phyloP scores from a whole-genome alignment of 768 basidiomycete species.

The Boletellus sp. region DNA sequence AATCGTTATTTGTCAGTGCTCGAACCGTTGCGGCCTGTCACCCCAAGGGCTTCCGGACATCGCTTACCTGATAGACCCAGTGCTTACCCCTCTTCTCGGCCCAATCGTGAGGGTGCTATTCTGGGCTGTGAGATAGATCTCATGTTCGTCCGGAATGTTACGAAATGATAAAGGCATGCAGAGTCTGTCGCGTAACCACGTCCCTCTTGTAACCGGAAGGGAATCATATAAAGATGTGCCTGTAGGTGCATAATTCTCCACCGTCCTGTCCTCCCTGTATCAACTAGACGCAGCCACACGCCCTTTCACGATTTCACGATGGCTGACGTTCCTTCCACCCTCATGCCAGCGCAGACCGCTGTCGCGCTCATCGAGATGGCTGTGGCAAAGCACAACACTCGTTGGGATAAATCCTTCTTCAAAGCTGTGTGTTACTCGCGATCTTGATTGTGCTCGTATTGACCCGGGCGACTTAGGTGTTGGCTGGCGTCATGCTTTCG shows the following conservation, averaged over 20 bases:
- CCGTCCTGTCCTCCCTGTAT: conserved; percentile 1
- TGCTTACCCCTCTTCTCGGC: not conserved
- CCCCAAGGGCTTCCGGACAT: not conserved
- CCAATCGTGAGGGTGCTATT: not conserved
- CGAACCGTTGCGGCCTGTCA: not conserved
- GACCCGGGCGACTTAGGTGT: conserved; percentile 40
- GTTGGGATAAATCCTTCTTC: conserved; percentile 56
- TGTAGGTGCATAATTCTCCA: not conserved
- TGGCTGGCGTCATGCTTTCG: conserved; percentile 70
- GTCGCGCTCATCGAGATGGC: conserved; percentile 52
- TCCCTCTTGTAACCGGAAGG: not conserved
- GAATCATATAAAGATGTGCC: conserved; percentile 18
- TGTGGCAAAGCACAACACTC: conserved; percentile 60
- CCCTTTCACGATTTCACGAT: conserved; percentile 12
- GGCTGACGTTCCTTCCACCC: conserved; percentile 39
- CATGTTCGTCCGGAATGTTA: not conserved
- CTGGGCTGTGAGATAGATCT: conserved; percentile 1
- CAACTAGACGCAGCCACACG: not conserved
- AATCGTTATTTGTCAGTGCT: not conserved
- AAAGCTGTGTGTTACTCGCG: conserved; percentile 54
- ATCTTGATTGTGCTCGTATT: not conserved
- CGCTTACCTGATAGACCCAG: not conserved
- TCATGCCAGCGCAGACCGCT: conserved; percentile 59
- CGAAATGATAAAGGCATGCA: not conserved
- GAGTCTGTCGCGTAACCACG: conserved; percentile 8